These are phyloP conservation scores for Fusarium fujikuroi DNA, from an alignment of 2,329 filamentous ascomycete genomes.

Conservation along the genomic window DNA sequence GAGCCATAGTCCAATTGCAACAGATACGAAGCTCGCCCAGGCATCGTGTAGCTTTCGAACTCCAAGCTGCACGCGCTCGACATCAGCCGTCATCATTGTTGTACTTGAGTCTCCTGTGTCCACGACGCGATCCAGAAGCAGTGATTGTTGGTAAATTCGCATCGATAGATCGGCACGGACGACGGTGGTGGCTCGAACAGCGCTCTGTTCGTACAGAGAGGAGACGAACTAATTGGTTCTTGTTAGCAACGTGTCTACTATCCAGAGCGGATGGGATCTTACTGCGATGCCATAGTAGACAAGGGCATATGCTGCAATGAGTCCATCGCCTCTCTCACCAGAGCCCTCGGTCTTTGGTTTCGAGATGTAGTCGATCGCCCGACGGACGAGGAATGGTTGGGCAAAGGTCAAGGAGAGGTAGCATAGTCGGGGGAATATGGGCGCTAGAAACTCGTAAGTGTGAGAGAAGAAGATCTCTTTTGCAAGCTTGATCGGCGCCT, in stretches of 20 bases:
- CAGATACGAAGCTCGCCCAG: neutral
- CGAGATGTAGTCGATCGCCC: neutral
- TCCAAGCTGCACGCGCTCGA: neutral
- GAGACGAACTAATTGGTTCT: rapidly evolving
- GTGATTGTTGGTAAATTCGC: neutral
- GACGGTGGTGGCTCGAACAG: neutral
- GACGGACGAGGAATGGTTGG: neutral
- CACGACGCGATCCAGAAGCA: neutral
- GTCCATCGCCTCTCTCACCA: neutral
- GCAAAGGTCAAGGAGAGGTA: neutral
- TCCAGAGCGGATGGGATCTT: rapidly evolving
- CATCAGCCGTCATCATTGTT: neutral
- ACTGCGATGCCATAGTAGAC: neutral
- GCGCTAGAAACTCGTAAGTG: neutral
- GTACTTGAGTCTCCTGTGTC: neutral
- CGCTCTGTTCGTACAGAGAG: neutral
- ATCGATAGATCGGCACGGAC: neutral
- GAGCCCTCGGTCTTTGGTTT: neutral
- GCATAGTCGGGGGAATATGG: neutral
- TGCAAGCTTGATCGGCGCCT: neutral
- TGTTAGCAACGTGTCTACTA: rapidly evolving
- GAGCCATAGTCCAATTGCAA: neutral
- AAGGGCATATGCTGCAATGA: neutral
- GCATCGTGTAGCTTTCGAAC: neutral
- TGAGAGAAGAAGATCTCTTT: neutral